A percentile compares a stretch with the other conserved stretches of the same genome.
Conservation (phyloP, 768 basidiomycete genomes). For the Auriculariales sp. region DNA sequence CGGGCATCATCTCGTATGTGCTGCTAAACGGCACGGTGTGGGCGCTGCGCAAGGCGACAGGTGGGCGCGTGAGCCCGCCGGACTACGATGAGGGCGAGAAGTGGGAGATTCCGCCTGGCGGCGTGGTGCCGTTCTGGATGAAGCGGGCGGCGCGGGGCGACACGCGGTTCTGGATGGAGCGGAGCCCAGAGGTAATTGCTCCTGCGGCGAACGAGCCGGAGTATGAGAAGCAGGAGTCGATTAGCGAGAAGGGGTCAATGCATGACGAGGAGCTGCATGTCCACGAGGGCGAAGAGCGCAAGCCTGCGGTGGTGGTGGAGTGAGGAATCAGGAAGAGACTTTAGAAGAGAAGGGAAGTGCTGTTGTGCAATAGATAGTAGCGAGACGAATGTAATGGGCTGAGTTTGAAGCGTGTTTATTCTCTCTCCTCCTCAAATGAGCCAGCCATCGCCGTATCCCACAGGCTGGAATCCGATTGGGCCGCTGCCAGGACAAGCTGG, state of each 20-base stretch:
- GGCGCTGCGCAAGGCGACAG: conserved; percentile 34
- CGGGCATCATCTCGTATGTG: conserved; percentile 56
- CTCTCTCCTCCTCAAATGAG: too few relatives aligned
- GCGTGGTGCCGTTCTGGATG: conserved; percentile 58
- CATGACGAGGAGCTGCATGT: too few relatives aligned
- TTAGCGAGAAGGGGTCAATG: neutral
- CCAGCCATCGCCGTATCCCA: too few relatives aligned
- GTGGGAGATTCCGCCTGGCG: conserved; percentile 60
- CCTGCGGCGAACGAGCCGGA: neutral
- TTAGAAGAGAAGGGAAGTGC: too few relatives aligned
- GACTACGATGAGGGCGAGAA: conserved; percentile 49
- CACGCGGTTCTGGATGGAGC: conserved; percentile 2
- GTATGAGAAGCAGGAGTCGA: neutral
- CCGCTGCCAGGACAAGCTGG: too few relatives aligned
- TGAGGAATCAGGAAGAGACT: neutral
- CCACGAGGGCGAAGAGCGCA: too few relatives aligned
- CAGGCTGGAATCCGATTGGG: too few relatives aligned
- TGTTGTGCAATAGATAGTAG: too few relatives aligned
- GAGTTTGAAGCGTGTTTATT: too few relatives aligned
- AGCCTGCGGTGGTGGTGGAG: neutral
- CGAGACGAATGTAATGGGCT: too few relatives aligned
- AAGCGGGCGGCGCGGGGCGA: conserved; percentile 3
- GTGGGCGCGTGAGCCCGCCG: conserved; percentile 49
- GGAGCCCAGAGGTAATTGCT: neutral
- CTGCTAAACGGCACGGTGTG: conserved; percentile 60